Base-by-base conservation (phyloP, 805 yeast genomes). In the Lachancea dasiensis region DNA sequence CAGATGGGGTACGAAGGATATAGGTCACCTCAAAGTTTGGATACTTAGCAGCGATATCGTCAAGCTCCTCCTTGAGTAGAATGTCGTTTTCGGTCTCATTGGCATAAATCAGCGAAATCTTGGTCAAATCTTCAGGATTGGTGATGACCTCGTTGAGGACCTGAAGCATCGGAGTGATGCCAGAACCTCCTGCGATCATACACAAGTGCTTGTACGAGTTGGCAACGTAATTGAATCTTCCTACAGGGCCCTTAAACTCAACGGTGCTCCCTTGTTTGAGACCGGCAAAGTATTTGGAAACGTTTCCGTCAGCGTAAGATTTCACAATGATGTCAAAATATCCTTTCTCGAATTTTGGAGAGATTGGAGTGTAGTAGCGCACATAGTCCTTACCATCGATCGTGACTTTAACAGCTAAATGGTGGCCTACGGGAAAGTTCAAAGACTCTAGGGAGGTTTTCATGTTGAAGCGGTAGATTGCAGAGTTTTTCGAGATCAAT, bases 101-200 rank as follows among this genome's bases (percentile, higher is more conserved):
- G 22, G 86, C 87, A 55, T 69, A 84, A 36, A 84, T 67, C 47
- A 84, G 61, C 2, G 75, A 68, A 38, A 84, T 68, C 36, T 70
- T 69, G 25, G 90, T 81, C 22, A 56, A 25, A 57, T 82, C 89
- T 40, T 70, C 77, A 3, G 86, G 79, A 19, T 79, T 76, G 13
- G 87, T 81, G 44, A 81, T 74, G 35, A 82, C 69, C 42, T 73
- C 73, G 43, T 83, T 78, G 36, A 84, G 67, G 11, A 89, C 81
- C 63, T 87, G 95, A 53, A 83, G 70, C 63, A 86, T 79, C 26
- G 97, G 96, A 6, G 96, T 86, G 46, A 89, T 81, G 36, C 97
- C 95, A 0, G 90, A 77, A 14, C 95, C 95, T 48, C 92, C 95
- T 6, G 89, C 90, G 49, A 84, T 68, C 64, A 84, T 69, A 14